phyloP scores from a whole-genome alignment of 352 stramenopile species.

The Peronospora belbahrii region DNA sequence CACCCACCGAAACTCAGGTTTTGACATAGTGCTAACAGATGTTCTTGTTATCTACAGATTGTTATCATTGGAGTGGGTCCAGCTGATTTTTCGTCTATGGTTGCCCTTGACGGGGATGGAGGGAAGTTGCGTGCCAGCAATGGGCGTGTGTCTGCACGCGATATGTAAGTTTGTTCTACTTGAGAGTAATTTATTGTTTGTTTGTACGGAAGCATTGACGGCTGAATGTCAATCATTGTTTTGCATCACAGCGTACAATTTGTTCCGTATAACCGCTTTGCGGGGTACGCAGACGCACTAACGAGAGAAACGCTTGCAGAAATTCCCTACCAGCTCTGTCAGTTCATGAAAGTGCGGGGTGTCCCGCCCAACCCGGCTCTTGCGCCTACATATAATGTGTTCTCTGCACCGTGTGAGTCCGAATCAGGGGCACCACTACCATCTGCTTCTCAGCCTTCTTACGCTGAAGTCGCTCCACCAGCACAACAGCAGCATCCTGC shows the following conservation, averaged over 20 bases:
- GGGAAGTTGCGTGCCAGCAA: conserved; percentile 36
- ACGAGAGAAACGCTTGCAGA: conserved; percentile 56
- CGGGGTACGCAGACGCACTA: conserved; percentile 32
- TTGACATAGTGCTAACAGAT: conserved; percentile 1
- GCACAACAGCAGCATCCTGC: conserved; percentile 7
- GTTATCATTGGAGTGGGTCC: conserved; percentile 71
- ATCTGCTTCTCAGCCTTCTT: conserved; percentile 10
- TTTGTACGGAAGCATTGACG: not conserved
- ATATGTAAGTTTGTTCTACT: conserved; percentile 38
- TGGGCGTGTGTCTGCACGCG: conserved; percentile 32
- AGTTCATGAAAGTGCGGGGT: conserved; percentile 68
- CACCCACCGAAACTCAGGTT: not conserved
- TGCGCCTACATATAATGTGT: conserved; percentile 38
- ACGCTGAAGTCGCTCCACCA: conserved; percentile 10
- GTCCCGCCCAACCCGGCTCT: conserved; percentile 44
- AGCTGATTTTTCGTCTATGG: conserved; percentile 67
- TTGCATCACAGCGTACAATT: conserved; percentile 46
- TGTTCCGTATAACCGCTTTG: conserved; percentile 51
- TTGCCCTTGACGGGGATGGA: conserved; percentile 52
- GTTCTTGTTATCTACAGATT: conserved; percentile 31
- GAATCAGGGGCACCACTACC: conserved; percentile 2
- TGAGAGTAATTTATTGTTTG: not conserved
- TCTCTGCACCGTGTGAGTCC: conserved; percentile 28
- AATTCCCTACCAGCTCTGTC: conserved; percentile 62
- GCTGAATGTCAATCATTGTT: conserved; percentile 1